Percentiles rank a stretch among this genome's conserved stretches.
These are phyloP conservation scores for Trametes cubensis DNA, from an alignment of 768 basidiomycete genomes.

Conservation along the genomic window DNA sequence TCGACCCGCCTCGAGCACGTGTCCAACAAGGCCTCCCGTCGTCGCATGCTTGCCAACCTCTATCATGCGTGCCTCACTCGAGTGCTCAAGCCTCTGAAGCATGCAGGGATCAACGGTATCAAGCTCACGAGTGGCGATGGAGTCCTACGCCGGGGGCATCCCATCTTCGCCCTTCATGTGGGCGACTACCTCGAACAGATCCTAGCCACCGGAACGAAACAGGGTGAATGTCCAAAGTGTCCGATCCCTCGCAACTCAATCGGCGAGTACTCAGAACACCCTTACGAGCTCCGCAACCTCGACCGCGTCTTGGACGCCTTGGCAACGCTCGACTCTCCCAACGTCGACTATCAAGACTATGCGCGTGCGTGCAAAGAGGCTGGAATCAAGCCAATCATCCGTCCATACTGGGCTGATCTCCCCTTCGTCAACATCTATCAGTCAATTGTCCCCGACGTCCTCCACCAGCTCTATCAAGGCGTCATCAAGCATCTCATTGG, in stretches of 20 bases:
- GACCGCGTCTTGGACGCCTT: neutral
- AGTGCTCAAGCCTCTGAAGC: constrained; percentile 37
- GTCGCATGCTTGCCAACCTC: constrained; percentile 36
- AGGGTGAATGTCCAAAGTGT: constrained; percentile 20
- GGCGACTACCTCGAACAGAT: constrained; percentile 30
- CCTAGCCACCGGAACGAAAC: constrained; percentile 20
- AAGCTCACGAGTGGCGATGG: constrained; percentile 39
- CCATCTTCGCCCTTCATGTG: constrained; percentile 28
- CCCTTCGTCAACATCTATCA: constrained; percentile 13
- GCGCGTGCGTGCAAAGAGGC: constrained; percentile 25
- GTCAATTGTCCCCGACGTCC: constrained; percentile 21
- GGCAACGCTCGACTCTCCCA: no score
- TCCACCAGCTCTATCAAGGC: constrained; percentile 35
- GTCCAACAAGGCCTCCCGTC: constrained; percentile 20
- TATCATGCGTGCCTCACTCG: constrained; percentile 41
- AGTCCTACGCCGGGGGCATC: constrained; percentile 42
- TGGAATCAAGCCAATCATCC: constrained; percentile 8
- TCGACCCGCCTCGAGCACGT: constrained; percentile 19
- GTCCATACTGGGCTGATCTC: constrained; percentile 10
- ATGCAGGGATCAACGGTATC: no score
- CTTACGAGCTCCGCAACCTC: neutral
- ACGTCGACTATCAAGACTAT: no score
- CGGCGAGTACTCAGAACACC: neutral
- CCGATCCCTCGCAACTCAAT: neutral
- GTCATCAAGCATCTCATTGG: constrained; percentile 27